Conservation (phyloP, 2,329 filamentous ascomycete species). For the Exophiala sideris region DNA sequence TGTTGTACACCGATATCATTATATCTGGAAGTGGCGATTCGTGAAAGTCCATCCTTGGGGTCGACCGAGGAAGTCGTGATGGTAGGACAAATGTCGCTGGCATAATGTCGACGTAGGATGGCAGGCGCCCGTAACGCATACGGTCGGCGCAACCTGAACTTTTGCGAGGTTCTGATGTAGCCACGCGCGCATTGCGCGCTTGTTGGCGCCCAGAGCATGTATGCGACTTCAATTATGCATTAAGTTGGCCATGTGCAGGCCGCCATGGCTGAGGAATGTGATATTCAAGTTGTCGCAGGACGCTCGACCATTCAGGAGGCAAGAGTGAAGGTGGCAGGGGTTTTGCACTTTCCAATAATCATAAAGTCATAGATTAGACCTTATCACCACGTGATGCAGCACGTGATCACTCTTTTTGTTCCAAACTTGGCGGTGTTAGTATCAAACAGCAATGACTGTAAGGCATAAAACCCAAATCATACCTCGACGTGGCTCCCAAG, state of each 20-base stretch:
- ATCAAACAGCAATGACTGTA: not conserved
- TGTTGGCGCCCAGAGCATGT: constrained; percentile 30
- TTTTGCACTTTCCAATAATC: not conserved
- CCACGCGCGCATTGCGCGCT: constrained; percentile 29
- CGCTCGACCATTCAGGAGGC: constrained; percentile 3
- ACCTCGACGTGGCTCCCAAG: not conserved
- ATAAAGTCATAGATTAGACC: not conserved
- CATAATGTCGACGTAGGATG: constrained; percentile 26
- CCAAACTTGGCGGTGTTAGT: not conserved
- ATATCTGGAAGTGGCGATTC: constrained; percentile 59
- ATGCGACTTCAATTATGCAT: constrained; percentile 5
- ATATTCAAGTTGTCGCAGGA: constrained; percentile 3
- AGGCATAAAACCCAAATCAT: not conserved
- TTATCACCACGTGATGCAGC: constrained; percentile 12
- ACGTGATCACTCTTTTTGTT: not conserved
- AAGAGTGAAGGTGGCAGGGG: not conserved
- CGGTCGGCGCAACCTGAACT: constrained; percentile 25
- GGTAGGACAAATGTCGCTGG: constrained; percentile 8
- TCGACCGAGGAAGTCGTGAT: not conserved
- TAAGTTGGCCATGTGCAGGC: constrained; percentile 6
- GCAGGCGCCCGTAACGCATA: constrained; percentile 20
- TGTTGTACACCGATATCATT: constrained; percentile 96
- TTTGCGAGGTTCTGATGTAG: constrained; percentile 29
- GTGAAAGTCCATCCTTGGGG: constrained; percentile 9
- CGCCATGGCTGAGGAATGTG: not conserved